A percentile compares a stretch with the other conserved stretches of the same genome.
Conservation (phyloP, 2,329 filamentous ascomycete species). For the Aureobasidium uvarum region DNA sequence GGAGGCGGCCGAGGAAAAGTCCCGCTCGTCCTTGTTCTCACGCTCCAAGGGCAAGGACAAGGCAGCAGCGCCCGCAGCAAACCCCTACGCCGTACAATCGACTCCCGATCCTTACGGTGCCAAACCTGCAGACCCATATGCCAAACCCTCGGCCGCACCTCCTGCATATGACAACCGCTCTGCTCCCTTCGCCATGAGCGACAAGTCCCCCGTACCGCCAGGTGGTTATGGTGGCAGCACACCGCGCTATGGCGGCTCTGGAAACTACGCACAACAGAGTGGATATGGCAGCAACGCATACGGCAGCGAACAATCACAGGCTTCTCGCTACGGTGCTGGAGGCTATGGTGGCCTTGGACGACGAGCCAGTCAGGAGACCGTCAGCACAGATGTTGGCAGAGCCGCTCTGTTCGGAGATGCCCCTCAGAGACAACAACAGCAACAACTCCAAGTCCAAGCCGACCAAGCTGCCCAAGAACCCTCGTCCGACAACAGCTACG, state of each 20-base stretch:
- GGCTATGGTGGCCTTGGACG: constrained; percentile 58
- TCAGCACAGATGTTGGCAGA: constrained; percentile 55
- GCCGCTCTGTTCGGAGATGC: constrained; percentile 65
- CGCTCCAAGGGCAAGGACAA: constrained; percentile 53
- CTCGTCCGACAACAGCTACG: constrained; percentile 34
- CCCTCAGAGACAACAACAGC: constrained; percentile 50
- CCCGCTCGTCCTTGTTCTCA: constrained; percentile 58
- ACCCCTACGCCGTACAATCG: constrained; percentile 55
- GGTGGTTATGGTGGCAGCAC: constrained; percentile 45
- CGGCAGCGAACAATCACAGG: constrained; percentile 39
- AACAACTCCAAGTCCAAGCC: constrained; percentile 34
- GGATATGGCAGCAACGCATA: constrained; percentile 56
- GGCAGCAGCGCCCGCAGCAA: constrained; percentile 49
- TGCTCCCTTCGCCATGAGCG: constrained; percentile 42
- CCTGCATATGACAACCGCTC: constrained; percentile 35
- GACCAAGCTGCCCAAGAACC: constrained; percentile 23
- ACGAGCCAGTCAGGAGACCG: constrained; percentile 50
- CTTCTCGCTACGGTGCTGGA: constrained; percentile 41
- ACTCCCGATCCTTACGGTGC: constrained; percentile 55
- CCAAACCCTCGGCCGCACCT: constrained; percentile 37
- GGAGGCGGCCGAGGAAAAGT: constrained; percentile 52
- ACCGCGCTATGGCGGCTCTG: constrained; percentile 33
- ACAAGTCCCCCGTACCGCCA: constrained; percentile 48
- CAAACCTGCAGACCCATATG: constrained; percentile 30
- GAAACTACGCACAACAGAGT: constrained; percentile 43